These are phyloP conservation scores for Plenodomus tracheiphilus DNA, from an alignment of 2,329 filamentous ascomycete species.

Conservation along the genomic window DNA sequence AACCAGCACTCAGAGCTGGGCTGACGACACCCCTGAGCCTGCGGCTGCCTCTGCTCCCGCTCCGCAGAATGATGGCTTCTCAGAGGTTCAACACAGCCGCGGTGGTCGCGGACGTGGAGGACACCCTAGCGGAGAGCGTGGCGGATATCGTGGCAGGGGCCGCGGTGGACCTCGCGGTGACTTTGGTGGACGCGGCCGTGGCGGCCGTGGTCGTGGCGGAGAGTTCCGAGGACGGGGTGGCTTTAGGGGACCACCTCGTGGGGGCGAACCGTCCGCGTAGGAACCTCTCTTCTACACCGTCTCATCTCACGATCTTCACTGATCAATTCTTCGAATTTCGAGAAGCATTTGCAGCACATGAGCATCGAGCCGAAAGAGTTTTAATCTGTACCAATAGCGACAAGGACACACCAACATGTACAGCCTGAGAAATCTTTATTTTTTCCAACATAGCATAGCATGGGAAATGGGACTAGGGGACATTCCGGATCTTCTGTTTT, in stretches of 20 bases:
- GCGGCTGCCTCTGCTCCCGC: conserved; percentile 30
- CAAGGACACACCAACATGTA: neutral
- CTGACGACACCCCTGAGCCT: conserved; percentile 66
- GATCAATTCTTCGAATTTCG: neutral
- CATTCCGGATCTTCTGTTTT: conserved; percentile 8
- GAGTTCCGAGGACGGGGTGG: conserved; percentile 49
- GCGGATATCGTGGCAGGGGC: conserved; percentile 60
- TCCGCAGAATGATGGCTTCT: conserved; percentile 67
- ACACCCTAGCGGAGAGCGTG: conserved; percentile 50
- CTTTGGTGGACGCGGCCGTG: conserved; percentile 46
- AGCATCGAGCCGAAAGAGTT: neutral
- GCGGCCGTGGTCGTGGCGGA: conserved; percentile 40
- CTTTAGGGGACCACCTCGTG: conserved; percentile 35
- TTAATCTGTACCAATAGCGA: neutral
- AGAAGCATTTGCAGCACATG: neutral
- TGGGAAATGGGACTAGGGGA: neutral
- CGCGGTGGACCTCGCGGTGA: conserved; percentile 45
- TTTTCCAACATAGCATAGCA: neutral
- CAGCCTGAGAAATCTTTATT: neutral
- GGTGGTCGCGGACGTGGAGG: conserved; percentile 55
- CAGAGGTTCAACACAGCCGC: conserved; percentile 60
- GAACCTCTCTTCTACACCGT: neutral
- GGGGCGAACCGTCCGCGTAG: conserved; percentile 30
- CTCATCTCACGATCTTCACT: neutral
- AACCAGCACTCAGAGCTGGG: conserved; percentile 76